These are phyloP conservation scores for Geotrichum cucujoidarum DNA, from an alignment of 1,139 yeast genomes.

Conservation along the genomic window DNA sequence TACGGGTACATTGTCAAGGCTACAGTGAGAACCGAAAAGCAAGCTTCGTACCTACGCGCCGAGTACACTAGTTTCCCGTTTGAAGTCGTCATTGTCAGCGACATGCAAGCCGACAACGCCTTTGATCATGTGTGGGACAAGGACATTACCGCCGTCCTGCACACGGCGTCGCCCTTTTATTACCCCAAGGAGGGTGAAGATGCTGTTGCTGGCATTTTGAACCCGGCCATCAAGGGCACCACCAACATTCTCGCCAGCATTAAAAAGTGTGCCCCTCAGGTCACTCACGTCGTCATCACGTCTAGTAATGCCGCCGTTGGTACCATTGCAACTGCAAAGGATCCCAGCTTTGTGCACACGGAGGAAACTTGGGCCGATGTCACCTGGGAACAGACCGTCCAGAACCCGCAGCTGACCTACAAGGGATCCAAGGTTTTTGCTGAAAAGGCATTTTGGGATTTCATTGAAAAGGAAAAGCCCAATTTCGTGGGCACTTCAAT, in stretches of 20 bases:
- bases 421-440: constrained; percentile 39
- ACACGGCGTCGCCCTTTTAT: constrained; percentile 51
- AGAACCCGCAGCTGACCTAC: constrained; percentile 31
- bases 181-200: constrained; percentile 37
- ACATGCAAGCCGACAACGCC: constrained; percentile 44
- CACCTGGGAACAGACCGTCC: constrained; percentile 36
- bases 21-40: constrained; percentile 47
- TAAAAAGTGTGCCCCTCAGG: constrained; percentile 23
- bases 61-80: constrained; percentile 35
- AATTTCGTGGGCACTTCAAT: constrained; percentile 40
- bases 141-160: constrained; percentile 49
- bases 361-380: constrained; percentile 42
- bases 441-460: constrained; percentile 44
- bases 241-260: constrained; percentile 25
- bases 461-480: constrained; percentile 37
- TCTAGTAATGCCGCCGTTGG: constrained; percentile 29
- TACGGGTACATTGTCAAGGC: constrained; percentile 51
- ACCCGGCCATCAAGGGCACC: constrained; percentile 25
- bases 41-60: constrained; percentile 43
- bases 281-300: constrained; percentile 25
- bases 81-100: constrained; percentile 44
- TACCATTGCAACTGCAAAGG: constrained; percentile 1
- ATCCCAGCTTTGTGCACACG: constrained; percentile 18
- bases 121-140: constrained; percentile 48
- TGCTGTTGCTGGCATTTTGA: constrained; percentile 32